Base-by-base conservation (phyloP, 371 early-diverging fungal genomes). In the Thermomucor indicae-seudaticae region DNA sequence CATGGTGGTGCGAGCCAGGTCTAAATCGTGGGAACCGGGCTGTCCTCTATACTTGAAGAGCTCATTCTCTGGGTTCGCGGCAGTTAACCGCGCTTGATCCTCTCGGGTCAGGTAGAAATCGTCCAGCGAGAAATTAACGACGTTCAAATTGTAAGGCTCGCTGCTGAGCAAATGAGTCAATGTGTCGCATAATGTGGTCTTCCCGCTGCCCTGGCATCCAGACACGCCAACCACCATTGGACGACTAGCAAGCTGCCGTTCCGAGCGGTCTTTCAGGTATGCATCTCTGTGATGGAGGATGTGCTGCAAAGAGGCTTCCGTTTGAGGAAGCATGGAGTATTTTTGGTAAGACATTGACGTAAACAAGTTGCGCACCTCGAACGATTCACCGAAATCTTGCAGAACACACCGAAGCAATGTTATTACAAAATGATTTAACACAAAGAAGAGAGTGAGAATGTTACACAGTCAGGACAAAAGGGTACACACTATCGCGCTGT, bases 11-110 rank as follows among this genome's bases (percentile, higher is more conserved):
- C 51, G 29, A 1, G 83, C 86, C 6, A 97, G 65, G 3, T 46
- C 55, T 2, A 91, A 30, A 62, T 94, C 95, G 59, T 95, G 94
- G 3, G 96, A 95, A 0, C 97, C 97, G 4, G 93, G 84, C 27
- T 86, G 82, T 4, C 94, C 97, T 22, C 97, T 72, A 45, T 69
- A 84, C 53, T 85, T 78, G 17, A 90, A 71, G 4, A 95, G 65
- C 27, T 75, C 75, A 62, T 95, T 93, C 28, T 55, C 60, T 0
- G 78, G 67, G 49, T 90, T 61, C 3, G 39, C 41, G n/a, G 53
- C 25, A 0, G 84, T 63, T 8, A 93, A 55, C 0, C 60, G 42
- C 1, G 52, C 44, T 58, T 91, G 94, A 10, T 90, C 85, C 5
- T 57, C 56, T 55, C 75, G 73, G 0, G 90, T 65, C 29, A 91